Percentiles rank a stretch among this genome's conserved stretches.
Evolutionary conservation across 805 yeast species (phyloP).

Genomic region (Metschnikowia borealis): DNA sequence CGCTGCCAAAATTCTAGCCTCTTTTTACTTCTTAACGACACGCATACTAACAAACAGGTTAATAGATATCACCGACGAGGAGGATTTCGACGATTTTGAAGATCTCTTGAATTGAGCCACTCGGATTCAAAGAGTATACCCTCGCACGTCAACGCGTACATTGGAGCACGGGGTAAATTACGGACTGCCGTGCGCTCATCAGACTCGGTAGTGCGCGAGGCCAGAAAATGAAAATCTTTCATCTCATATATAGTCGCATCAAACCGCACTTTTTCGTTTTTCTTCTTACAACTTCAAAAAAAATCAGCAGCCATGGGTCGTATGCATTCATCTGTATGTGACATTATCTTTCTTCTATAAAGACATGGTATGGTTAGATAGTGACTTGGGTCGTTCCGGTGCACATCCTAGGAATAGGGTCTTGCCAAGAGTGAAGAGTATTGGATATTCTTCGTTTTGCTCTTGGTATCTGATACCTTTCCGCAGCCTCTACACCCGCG

Average conservation of each 20-base stretch:
- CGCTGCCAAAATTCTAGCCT: too few relatives aligned
- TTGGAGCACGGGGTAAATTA: slow-evolving; percentile 1
- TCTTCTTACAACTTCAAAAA: slow-evolving; percentile 18
- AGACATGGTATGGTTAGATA: slow-evolving; percentile 22
- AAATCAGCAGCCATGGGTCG: slow-evolving; percentile 91
- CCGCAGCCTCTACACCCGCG: neutral
- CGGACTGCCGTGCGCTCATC: slow-evolving; percentile 1
- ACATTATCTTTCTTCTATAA: slow-evolving; percentile 9
- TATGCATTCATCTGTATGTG: slow-evolving; percentile 96
- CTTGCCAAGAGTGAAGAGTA: slow-evolving; percentile 27
- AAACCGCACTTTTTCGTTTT: slow-evolving; percentile 1
- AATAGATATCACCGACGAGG: slow-evolving; percentile 61
- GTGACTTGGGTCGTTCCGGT: slow-evolving; percentile 24
- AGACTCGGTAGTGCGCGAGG: slow-evolving; percentile 5
- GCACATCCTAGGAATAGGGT: slow-evolving; percentile 22
- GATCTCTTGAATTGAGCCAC: slow-evolving; percentile 18
- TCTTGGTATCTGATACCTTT: slow-evolving; percentile 25
- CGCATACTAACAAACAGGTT: slow-evolving; percentile 37
- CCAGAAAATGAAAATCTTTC: slow-evolving; percentile 19
- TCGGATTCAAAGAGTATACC: neutral
- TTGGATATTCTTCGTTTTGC: slow-evolving; percentile 12
- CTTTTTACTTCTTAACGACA: neutral
- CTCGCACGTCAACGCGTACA: neutral
- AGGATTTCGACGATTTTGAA: slow-evolving; percentile 61
- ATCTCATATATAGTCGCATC: slow-evolving; percentile 12